Base-by-base conservation (phyloP, 83 land plant genomes). In the Thuja plicata region DNA sequence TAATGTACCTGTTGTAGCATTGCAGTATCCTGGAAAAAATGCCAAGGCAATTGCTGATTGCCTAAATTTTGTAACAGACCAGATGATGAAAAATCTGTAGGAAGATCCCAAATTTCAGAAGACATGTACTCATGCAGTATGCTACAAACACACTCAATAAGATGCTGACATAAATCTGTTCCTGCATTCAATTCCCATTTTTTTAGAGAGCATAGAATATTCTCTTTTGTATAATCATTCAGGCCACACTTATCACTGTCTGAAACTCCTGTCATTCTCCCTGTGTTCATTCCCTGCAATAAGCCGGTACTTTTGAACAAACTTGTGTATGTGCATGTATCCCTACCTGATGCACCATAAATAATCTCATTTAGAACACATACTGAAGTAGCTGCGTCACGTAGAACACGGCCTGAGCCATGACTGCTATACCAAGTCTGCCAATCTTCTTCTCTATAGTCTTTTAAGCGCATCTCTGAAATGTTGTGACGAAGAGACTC, bases 321-420 rank as follows among this genome's bases (percentile, higher is more conserved):
- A 21, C 88, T 90, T 15, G 60, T 12, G 41, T 89, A 90, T 27
- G 43, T 24, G 54, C 88, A 38, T 19, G 89, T 35, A 30, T 91
- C 90, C 19, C 91, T 86, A 89, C 95, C 95, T 41, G 99, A 96
- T 74, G 96, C 89, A 41, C 99, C 99, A 92, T 91, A 97, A 48
- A 97, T 91, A 87, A 98, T 93, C 80, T 98, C 99, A 90, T 91
- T 98, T 21, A 98, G 91, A n/a, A 97, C 91, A 89, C 97, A 96
- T 43, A 89, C 96, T 46, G 96, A 92, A 71, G 95, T 92, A 77
- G 98, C 96, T 60, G 99, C 97, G 80, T 94, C 91, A 40, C 98
- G 94, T 62, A 96, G 87, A 88, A 92, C 85, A 46, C 92, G 93
- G 5, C 96, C 97, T 87, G 90, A 91, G 37, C 92, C 94, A 89